These are phyloP conservation scores for Ceratobasidium sp. DNA, from an alignment of 1,284 basidiomycete species.

Conservation along the genomic window DNA sequence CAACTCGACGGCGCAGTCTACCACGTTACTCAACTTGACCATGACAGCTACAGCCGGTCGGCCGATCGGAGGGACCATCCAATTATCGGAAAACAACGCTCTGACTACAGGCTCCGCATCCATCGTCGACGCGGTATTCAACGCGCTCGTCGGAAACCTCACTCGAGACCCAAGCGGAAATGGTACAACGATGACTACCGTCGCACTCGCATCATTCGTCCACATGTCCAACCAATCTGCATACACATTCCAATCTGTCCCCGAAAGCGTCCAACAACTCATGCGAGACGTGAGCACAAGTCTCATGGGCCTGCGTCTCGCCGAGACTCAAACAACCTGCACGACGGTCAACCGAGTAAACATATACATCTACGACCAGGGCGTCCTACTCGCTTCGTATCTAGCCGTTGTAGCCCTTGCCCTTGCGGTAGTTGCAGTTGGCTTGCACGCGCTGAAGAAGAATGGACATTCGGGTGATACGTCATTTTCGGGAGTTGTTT, in stretches of 20 bases:
- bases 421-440: constrained; percentile 11
- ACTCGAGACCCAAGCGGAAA: constrained; percentile 25
- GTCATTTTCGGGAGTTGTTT: constrained; percentile 29
- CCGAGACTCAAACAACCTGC: constrained; percentile 8
- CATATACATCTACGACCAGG: constrained; percentile 28
- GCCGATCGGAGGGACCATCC: constrained; percentile 21
- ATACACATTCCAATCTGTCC: constrained; percentile 14
- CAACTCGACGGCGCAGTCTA: constrained; percentile 23
- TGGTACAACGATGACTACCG: not conserved
- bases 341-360: constrained; percentile 9
- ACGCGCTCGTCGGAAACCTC: constrained; percentile 14
- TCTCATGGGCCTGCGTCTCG: not conserved
- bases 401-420: constrained; percentile 7
- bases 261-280: constrained; percentile 18
- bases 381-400: not conserved
- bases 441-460: constrained; percentile 21
- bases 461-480: constrained; percentile 38
- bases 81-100: constrained; percentile 4
- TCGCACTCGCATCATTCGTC: constrained; percentile 21
- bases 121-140: constrained; percentile 29
- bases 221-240: constrained; percentile 14
- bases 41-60: constrained; percentile 27
- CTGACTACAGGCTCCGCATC: constrained; percentile 21
- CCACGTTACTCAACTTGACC: constrained; percentile 13
- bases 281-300: constrained; percentile 27